phyloP scores from a whole-genome alignment of 768 basidiomycete genomes.

The Termitomyces sp. region DNA sequence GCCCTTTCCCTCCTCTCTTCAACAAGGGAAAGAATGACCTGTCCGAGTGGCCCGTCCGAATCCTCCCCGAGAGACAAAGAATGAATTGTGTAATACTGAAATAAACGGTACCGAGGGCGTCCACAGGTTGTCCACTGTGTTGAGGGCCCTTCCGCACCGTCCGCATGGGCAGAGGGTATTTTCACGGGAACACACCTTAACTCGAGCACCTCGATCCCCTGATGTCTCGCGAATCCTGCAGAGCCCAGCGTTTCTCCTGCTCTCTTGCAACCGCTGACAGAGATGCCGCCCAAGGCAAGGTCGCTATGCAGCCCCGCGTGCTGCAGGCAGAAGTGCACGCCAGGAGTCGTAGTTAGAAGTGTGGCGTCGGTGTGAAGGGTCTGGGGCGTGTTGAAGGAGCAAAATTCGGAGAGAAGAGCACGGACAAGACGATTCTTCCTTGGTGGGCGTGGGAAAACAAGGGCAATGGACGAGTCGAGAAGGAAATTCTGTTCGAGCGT shows the following conservation, averaged over 20 bases:
- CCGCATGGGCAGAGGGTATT: background rate
- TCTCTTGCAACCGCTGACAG: no score
- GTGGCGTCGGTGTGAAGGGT: no score
- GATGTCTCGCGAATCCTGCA: conserved; percentile 37
- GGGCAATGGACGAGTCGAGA: conserved; percentile 39
- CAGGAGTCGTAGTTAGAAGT: no score
- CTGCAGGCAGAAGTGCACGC: no score
- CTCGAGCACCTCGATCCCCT: conserved; percentile 5
- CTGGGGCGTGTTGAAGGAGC: no score
- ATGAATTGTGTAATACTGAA: no score
- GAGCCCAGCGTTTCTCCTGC: conserved; percentile 33
- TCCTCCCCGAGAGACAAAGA: no score
- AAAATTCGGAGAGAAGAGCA: no score
- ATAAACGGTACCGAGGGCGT: conserved; percentile 40
- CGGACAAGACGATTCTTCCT: background rate
- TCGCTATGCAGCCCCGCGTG: conserved; percentile 23
- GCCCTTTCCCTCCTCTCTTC: no score
- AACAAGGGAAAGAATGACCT: no score
- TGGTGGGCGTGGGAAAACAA: conserved; percentile 19
- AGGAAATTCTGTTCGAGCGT: conserved; percentile 58
- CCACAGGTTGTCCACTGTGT: conserved; percentile 20
- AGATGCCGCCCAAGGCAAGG: conserved; percentile 13
- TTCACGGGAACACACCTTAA: background rate
- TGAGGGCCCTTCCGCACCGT: no score
- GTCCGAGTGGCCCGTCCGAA: background rate